Conservation (phyloP, 345 rosid species). For the Angophora floribunda region DNA sequence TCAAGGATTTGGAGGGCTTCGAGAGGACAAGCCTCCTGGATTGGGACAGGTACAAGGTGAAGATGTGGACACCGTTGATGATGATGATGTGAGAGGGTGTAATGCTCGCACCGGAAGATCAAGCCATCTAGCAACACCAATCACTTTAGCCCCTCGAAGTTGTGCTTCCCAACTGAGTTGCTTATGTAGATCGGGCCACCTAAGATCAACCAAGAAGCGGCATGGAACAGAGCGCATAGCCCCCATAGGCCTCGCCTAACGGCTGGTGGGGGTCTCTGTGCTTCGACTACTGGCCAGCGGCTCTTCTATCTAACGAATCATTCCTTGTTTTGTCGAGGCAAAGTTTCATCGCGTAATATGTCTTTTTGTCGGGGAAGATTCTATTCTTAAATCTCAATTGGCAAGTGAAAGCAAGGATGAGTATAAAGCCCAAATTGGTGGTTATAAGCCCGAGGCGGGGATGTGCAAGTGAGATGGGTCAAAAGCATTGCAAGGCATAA, state of each 20-base stretch:
- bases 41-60: slow-evolving; percentile 53
- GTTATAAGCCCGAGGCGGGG: too few species aligned
- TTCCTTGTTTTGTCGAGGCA: neutral
- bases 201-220: slow-evolving; percentile 80
- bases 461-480: neutral
- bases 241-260: neutral
- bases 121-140: slow-evolving; percentile 65
- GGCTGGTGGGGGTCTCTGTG: neutral
- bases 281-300: neutral
- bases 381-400: neutral
- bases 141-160: slow-evolving; percentile 49
- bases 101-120: slow-evolving; percentile 61
- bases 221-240: slow-evolving; percentile 66
- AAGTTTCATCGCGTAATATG: neutral
- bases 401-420: neutral
- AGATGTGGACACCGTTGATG: slow-evolving; percentile 35
- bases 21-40: slow-evolving; percentile 58
- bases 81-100: slow-evolving; percentile 58
- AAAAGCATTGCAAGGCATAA: neutral
- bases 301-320: neutral
- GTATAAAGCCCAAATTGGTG: neutral
- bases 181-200: slow-evolving; percentile 83
- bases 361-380: neutral
- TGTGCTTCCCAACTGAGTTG: slow-evolving; percentile 64
- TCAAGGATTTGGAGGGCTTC: slow-evolving; percentile 35